These are phyloP conservation scores for Eucalyptus viminalis DNA, from an alignment of 345 rosid species.

Conservation along the genomic window DNA sequence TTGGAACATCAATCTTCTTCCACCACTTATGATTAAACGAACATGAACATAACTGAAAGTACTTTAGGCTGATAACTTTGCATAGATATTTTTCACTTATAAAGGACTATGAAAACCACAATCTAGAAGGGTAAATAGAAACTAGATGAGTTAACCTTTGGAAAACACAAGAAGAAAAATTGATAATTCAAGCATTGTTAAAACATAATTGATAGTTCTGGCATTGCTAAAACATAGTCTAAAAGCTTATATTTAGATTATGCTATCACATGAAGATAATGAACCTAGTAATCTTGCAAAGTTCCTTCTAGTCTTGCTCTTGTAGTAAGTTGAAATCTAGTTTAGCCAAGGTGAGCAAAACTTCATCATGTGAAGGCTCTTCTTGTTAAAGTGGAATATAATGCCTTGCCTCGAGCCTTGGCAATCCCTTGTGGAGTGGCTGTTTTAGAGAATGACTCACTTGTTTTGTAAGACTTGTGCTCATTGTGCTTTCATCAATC, in stretches of 20 bases:
- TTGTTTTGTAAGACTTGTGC: neutral
- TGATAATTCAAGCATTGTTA: neutral
- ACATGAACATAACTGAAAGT: neutral
- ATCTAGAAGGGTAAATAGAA: neutral
- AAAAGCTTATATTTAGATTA: neutral
- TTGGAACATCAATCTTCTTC: neutral
- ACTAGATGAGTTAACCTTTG: neutral
- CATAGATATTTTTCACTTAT: neutral
- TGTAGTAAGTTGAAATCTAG: neutral
- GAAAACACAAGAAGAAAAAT: neutral
- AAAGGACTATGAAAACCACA: neutral
- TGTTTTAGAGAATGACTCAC: neutral
- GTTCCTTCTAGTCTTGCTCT: neutral
- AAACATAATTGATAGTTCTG: neutral
- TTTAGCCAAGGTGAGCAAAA: neutral
- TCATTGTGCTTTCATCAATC: neutral
- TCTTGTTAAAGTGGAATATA: neutral
- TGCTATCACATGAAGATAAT: neutral
- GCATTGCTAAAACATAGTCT: neutral
- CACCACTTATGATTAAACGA: neutral
- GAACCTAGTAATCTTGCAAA: neutral
- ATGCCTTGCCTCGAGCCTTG: neutral
- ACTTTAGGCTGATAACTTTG: neutral
- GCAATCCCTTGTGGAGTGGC: neutral
- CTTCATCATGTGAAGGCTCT: neutral